phyloP scores from a whole-genome alignment of 2,329 filamentous ascomycete genomes.

The Xylariaceae sp. region DNA sequence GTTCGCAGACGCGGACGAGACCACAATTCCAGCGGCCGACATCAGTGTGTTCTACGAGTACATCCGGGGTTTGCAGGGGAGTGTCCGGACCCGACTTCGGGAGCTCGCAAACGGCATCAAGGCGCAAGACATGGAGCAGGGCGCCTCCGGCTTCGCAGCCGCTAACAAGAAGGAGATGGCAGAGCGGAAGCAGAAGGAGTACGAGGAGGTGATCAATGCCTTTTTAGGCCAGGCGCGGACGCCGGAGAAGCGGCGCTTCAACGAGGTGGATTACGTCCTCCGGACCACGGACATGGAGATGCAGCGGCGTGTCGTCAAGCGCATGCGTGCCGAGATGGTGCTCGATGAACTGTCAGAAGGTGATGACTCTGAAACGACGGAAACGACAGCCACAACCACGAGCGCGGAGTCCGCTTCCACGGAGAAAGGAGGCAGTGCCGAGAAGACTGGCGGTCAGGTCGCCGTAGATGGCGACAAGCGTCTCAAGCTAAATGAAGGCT shows the following conservation, averaged over 20 bases:
- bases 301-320: constrained; percentile 63
- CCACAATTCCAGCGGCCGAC: constrained; percentile 72
- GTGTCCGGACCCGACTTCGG: constrained; percentile 70
- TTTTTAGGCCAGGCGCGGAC: constrained; percentile 47
- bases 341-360: constrained; percentile 60
- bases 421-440: constrained; percentile 28
- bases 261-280: constrained; percentile 58
- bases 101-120: constrained; percentile 69
- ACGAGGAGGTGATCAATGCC: constrained; percentile 60
- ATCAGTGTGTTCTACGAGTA: constrained; percentile 76
- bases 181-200: constrained; percentile 59
- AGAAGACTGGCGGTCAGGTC: constrained; percentile 24
- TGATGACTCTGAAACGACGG: constrained; percentile 45
- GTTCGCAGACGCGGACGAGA: constrained; percentile 65
- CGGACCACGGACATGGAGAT: constrained; percentile 58
- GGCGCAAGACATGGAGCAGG: constrained; percentile 60
- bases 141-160: constrained; percentile 54
- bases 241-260: constrained; percentile 55
- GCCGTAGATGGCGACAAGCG: constrained; percentile 46
- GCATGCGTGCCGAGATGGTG: constrained; percentile 67
- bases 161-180: constrained; percentile 47
- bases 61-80: constrained; percentile 78
- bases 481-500: constrained; percentile 52
- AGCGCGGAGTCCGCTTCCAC: constrained; percentile 31
- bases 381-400: constrained; percentile 35